Evolutionary conservation across 768 basidiomycete genomes (phyloP).

Genomic region (Mycena crocata): DNA sequence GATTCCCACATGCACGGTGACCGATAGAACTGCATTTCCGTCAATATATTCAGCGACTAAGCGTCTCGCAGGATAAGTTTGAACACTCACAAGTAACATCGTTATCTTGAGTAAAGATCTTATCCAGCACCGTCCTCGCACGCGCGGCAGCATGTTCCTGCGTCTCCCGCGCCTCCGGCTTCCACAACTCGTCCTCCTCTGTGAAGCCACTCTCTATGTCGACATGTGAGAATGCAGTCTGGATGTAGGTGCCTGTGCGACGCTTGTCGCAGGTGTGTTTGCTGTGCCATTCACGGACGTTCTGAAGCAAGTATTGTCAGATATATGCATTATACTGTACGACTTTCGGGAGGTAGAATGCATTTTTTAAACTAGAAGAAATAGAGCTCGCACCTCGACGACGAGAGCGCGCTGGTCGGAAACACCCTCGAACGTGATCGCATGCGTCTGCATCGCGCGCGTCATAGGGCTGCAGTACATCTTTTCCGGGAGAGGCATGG

Average conservation of each 20-base stretch:
- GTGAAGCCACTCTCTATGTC: neutral
- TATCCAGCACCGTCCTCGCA: neutral
- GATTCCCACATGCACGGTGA: constrained; percentile 1
- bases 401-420: neutral
- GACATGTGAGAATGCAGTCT: neutral
- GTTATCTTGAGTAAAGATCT: neutral
- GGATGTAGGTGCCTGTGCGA: neutral
- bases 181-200: neutral
- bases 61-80: neutral
- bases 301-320: too few species aligned
- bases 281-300: neutral
- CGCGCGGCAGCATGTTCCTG: neutral
- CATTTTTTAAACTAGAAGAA: neutral
- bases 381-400: neutral
- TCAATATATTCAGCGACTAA: neutral
- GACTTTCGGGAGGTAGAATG: neutral
- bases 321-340: too few species aligned
- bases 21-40: neutral
- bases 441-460: constrained; percentile 68
- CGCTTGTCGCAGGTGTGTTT: neutral
- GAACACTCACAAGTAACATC: neutral
- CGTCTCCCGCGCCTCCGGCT: neutral
- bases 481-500: constrained; percentile 62
- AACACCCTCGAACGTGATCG: constrained; percentile 60
- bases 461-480: constrained; percentile 73